Evolutionary conservation across 345 rosid genomes (phyloP), one percentile per base, ranked within the genome.

Genomic region (Salix brachista): DNA sequence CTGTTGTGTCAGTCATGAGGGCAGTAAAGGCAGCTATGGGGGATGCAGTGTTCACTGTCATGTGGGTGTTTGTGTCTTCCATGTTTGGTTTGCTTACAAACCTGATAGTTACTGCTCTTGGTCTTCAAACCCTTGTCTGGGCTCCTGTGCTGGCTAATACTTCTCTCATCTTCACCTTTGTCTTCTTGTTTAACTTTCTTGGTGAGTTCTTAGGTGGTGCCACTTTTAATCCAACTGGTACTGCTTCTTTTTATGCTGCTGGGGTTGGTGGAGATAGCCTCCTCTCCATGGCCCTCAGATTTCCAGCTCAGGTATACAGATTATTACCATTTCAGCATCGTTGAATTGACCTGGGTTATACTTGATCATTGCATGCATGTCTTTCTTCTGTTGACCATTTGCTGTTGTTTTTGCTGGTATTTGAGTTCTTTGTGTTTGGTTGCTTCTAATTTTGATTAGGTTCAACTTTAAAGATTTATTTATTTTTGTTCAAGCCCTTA

Each of bases 201-300:
- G 97, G 84, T 44, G 85, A 23, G 0, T 71, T 78, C 52, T 87
- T 96, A 17, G 97, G 99, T 65, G 99, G 99, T 2, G 99, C 99
- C 77, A 90, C 93, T 83, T 96, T 92, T 71, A 96, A 94, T 75
- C 98, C 99, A 52, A 89, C 93, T 6, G 97, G 88, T 17, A 96
- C 75, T 70, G 97, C 97, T 4, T 80, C 99, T 64, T 91, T 96
- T 79, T 94, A 92, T 69, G 91, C 96, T 8, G 97, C 86, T 54
- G 99, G 97, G 1, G 82, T 92, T 75, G 90, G 95, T n/a, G 67
- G 79, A 50, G 95, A 96, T 83, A 80, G 82, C 70, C 91, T 96
- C 48, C 72, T 96, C 85, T 91, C 98, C 77, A 86, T 96, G 90
- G 97, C 93, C 21, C 79, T 96, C 78, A 89, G 97, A 71, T 87